Conservation (phyloP, 2,329 filamentous ascomycete species). For the Aureobasidium musti region DNA sequence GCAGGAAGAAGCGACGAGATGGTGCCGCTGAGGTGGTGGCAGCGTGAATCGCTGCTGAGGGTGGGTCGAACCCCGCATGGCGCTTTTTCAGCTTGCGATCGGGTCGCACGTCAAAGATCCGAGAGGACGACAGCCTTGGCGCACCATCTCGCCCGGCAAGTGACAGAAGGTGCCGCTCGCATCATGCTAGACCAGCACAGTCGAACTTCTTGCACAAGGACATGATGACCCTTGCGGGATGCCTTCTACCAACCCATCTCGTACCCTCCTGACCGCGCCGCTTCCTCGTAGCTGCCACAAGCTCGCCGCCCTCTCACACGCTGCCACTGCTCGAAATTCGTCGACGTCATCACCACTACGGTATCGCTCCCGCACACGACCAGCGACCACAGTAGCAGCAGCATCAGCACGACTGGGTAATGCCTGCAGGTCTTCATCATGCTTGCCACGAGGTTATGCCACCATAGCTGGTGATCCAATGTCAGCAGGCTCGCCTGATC, state of each 20-base stretch:
- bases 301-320: neutral
- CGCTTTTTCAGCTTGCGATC: neutral
- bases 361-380: slow-evolving; percentile 11
- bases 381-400: neutral
- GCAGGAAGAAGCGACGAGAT: slow-evolving; percentile 22
- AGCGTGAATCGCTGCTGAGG: slow-evolving; percentile 4
- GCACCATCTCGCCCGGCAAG: neutral
- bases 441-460: slow-evolving; percentile 35
- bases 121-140: neutral
- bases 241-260: slow-evolving; percentile 8
- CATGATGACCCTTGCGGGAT: slow-evolving; percentile 23
- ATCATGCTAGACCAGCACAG: neutral
- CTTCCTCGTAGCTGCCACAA: slow-evolving; percentile 12
- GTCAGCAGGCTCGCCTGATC: slow-evolving; percentile 6
- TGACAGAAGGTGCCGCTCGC: neutral
- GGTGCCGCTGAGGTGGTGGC: neutral
- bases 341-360: slow-evolving; percentile 24
- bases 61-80: neutral
- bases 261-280: slow-evolving; percentile 22
- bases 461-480: slow-evolving; percentile 38
- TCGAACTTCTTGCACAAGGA: neutral
- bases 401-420: neutral
- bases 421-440: neutral
- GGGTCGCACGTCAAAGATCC: neutral
- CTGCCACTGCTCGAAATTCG: slow-evolving; percentile 9